Evolutionary conservation across 179 eudicot genomes (phyloP).

Genomic region (Gypsophila paniculata): DNA sequence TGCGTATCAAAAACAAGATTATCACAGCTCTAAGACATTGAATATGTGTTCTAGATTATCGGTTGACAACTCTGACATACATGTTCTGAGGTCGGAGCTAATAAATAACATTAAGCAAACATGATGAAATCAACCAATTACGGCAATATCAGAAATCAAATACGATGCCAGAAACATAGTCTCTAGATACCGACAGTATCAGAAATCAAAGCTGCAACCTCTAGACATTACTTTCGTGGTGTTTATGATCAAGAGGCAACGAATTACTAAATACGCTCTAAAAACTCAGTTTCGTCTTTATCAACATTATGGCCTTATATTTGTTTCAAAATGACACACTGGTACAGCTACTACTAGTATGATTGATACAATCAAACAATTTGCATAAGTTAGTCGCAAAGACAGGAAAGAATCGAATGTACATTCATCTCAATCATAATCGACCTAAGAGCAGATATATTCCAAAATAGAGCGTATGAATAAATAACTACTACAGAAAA

Average conservation of each 20-base stretch:
- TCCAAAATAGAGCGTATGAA: background rate
- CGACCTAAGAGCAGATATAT: background rate
- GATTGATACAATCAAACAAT: background rate
- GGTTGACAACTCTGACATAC: background rate
- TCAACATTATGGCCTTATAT: background rate
- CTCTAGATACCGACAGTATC: background rate
- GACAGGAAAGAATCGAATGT: no score
- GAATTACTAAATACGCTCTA: background rate
- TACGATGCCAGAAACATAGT: background rate
- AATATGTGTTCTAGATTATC: background rate
- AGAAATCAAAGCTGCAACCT: background rate
- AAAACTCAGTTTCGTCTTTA: background rate
- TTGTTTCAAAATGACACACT: background rate
- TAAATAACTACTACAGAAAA: background rate
- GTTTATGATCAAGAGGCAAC: background rate
- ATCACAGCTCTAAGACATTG: no score
- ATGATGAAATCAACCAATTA: background rate
- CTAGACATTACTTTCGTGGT: background rate
- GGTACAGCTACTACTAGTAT: background rate
- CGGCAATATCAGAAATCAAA: no score
- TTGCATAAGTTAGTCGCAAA: no score
- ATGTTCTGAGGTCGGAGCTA: background rate
- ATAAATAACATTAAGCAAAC: background rate
- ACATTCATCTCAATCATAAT: background rate
- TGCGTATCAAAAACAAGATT: background rate